Percentiles rank a stretch among this genome's conserved stretches.
These are phyloP conservation scores for Fraxinus nigra DNA, from an alignment of 305 asterid species.

Conservation along the genomic window DNA sequence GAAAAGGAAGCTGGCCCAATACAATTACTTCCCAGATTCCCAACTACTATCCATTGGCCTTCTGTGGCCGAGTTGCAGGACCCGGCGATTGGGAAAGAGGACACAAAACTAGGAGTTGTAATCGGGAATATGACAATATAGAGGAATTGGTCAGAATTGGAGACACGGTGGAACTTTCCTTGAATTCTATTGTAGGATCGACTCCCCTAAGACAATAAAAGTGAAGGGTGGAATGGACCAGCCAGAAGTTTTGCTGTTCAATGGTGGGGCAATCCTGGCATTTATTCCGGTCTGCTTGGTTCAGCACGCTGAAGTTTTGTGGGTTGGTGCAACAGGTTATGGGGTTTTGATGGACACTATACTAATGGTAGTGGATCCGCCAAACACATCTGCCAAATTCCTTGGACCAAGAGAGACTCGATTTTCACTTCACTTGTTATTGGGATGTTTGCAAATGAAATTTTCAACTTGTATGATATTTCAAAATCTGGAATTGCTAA, in stretches of 20 bases:
- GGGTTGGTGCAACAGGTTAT: not conserved
- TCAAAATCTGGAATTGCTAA: conserved; percentile 18
- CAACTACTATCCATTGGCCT: not conserved
- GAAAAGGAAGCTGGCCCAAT: not conserved
- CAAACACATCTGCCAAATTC: not conserved
- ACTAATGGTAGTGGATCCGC: not conserved
- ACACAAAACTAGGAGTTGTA: not conserved
- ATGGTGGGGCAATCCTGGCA: not conserved
- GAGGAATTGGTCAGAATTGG: not conserved
- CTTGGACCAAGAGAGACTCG: not conserved
- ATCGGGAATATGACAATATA: not conserved
- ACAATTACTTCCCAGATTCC: not conserved
- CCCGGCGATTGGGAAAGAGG: not conserved
- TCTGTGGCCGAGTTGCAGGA: not conserved
- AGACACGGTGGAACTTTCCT: not conserved
- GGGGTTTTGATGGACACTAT: not conserved
- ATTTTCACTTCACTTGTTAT: not conserved
- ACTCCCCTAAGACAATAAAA: not conserved
- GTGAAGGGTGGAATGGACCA: not conserved
- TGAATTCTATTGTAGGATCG: not conserved
- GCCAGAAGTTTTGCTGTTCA: not conserved
- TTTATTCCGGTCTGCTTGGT: not conserved
- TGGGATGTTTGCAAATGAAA: not conserved
- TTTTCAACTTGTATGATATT: not conserved
- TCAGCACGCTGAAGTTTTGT: not conserved